A percentile compares a stretch with the other conserved stretches of the same genome.
phyloP scores from a whole-genome alignment of 768 basidiomycete genomes.

The Serendipita sp. region DNA sequence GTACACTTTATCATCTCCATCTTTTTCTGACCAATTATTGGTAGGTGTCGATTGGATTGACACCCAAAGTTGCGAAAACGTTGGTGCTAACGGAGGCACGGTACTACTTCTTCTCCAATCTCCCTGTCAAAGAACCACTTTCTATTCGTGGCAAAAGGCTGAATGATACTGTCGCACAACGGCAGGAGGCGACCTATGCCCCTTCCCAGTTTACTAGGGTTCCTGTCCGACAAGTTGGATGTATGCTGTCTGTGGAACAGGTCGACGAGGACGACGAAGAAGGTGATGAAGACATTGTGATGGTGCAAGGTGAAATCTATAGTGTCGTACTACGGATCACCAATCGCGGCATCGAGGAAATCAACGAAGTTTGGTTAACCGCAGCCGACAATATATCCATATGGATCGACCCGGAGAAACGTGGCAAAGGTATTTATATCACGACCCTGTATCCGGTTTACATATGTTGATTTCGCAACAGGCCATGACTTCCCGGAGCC shows the following conservation, averaged over 20 bases:
- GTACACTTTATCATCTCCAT: constrained; percentile 2
- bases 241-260: constrained; percentile 33
- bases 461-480: neutral
- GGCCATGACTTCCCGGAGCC: constrained; percentile 28
- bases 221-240: constrained; percentile 46
- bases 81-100: constrained; percentile 41
- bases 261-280: constrained; percentile 30
- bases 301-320: constrained; percentile 52
- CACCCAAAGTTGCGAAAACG: constrained; percentile 32
- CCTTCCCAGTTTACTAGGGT: constrained; percentile 46
- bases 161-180: constrained; percentile 56
- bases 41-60: constrained; percentile 50
- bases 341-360: constrained; percentile 45
- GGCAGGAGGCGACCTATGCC: constrained; percentile 53
- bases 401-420: constrained; percentile 26
- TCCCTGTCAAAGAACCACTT: constrained; percentile 52
- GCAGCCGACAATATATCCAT: constrained; percentile 43
- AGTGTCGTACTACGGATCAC: constrained; percentile 38
- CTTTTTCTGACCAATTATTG: constrained; percentile 1
- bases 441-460: neutral
- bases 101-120: constrained; percentile 58
- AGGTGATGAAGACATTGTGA: constrained; percentile 30
- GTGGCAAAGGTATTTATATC: constrained; percentile 9
- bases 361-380: constrained; percentile 61
- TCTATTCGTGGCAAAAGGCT: constrained; percentile 58